Conservation (phyloP, 2,329 filamentous ascomycete genomes). For the Lizonia empirigonia region DNA sequence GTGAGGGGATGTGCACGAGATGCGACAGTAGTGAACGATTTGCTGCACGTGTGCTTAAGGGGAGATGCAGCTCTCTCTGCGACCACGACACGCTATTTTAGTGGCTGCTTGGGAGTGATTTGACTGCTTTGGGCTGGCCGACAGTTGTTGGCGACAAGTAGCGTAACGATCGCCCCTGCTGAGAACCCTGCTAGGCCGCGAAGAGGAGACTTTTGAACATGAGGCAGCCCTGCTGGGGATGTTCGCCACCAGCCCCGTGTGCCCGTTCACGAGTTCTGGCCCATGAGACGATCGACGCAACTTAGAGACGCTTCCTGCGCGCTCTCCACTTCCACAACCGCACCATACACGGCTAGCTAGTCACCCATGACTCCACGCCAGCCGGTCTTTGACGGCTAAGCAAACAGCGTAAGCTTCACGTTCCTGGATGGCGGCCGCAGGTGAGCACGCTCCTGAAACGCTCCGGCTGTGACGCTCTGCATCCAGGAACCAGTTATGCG, state of each 20-base stretch:
- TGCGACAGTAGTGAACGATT: conserved; percentile 28
- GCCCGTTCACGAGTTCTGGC: conserved; percentile 41
- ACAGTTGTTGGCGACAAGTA: conserved; percentile 31
- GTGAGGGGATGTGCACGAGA: conserved; percentile 33
- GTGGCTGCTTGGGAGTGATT: conserved; percentile 18
- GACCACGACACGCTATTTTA: conserved; percentile 37
- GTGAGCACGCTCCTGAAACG: conserved; percentile 30
- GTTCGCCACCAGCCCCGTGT: conserved; percentile 36
- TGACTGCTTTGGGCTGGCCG: conserved; percentile 19
- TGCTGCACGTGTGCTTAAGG: conserved; percentile 26
- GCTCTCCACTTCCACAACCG: conserved; percentile 30
- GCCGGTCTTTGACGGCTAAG: conserved; percentile 23
- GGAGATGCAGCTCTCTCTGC: conserved; percentile 30
- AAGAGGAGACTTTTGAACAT: conserved; percentile 21
- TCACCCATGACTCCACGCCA: conserved; percentile 26
- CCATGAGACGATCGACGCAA: conserved; percentile 46
- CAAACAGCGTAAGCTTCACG: conserved; percentile 33
- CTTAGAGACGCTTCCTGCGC: conserved; percentile 20
- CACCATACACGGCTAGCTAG: conserved; percentile 34
- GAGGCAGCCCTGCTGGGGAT: conserved; percentile 40
- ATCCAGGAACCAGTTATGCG: conserved; percentile 24
- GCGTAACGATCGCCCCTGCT: conserved; percentile 42
- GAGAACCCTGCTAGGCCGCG: conserved; percentile 25
- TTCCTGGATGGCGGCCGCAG: conserved; percentile 40
- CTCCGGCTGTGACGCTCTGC: conserved; percentile 19